Evolutionary conservation across 495 filamentous ascomycete genomes (phyloP).

Genomic region (Neurospora terricola): DNA sequence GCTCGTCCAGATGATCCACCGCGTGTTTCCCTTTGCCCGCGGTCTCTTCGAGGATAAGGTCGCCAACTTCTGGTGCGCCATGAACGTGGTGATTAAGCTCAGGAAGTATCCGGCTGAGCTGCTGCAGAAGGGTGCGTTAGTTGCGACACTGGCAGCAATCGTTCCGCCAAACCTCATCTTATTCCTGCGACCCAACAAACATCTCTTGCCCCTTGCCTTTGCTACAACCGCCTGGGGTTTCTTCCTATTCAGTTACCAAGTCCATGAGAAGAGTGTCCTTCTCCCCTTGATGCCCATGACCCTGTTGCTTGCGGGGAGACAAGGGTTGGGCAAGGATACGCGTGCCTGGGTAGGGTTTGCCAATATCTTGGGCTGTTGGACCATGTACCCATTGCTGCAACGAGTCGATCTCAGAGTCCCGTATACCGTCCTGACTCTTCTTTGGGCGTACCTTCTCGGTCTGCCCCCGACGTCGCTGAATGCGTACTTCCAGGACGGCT

Average conservation of each 20-base stretch:
- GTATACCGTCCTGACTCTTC: conserved; percentile 68
- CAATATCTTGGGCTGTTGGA: conserved; percentile 87
- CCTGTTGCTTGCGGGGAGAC: conserved; percentile 63
- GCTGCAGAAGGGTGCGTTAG: conserved; percentile 68
- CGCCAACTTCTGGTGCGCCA: conserved; percentile 92
- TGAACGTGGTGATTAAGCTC: conserved; percentile 83
- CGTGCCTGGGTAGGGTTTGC: conserved; percentile 89
- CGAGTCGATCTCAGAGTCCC: conserved; percentile 77
- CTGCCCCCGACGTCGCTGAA: conserved; percentile 67
- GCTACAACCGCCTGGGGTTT: conserved; percentile 88
- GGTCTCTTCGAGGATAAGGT: conserved; percentile 98
- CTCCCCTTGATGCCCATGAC: conserved; percentile 90
- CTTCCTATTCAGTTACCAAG: conserved; percentile 94
- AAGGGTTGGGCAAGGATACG: conserved; percentile 61
- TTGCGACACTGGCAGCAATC: conserved; percentile 67
- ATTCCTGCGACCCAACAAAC: conserved; percentile 66
- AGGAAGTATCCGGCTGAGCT: conserved; percentile 53
- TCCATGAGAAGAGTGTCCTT: conserved; percentile 93
- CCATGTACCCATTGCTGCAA: conserved; percentile 81
- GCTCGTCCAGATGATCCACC: conserved; percentile 67
- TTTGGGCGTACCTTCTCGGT: conserved; percentile 87
- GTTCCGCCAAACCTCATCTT: conserved; percentile 66
- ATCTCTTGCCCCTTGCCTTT: conserved; percentile 67
- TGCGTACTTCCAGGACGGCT: conserved; percentile 46
- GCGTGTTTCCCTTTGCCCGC: conserved; percentile 89